Conservation (phyloP, 495 filamentous ascomycete species). For the Chaetomium tenue region DNA sequence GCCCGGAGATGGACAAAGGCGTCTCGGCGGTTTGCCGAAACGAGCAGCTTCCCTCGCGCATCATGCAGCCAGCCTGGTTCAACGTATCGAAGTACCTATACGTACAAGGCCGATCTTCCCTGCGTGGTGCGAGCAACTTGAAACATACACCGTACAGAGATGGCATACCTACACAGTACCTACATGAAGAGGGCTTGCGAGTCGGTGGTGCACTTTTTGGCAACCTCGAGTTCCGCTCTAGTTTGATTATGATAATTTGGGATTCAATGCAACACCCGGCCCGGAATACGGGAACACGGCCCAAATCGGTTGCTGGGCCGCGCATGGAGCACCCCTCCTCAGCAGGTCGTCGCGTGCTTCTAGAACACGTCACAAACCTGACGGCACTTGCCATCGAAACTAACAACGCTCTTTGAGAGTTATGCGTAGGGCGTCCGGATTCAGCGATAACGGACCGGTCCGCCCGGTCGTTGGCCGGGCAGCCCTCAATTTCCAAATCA, state of each 20-base stretch:
- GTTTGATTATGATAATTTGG: conserved; percentile 36
- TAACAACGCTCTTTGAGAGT: too few species aligned
- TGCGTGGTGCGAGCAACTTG: neutral
- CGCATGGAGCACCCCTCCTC: neutral
- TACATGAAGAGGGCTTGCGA: neutral
- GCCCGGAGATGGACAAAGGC: neutral
- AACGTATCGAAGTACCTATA: neutral
- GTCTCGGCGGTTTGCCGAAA: conserved; percentile 1
- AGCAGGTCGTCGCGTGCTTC: neutral
- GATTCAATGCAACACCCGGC: conserved; percentile 28
- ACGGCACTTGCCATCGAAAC: neutral
- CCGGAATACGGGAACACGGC: too few species aligned
- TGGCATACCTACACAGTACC: too few species aligned
- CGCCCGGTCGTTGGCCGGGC: too few species aligned
- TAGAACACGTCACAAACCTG: neutral
- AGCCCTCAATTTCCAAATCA: neutral
- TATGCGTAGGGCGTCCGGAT: too few species aligned
- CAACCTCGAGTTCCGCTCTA: neutral
- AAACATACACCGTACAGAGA: neutral
- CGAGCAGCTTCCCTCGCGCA: neutral
- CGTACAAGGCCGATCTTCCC: neutral
- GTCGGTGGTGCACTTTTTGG: neutral
- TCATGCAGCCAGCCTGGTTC: conserved; percentile 8
- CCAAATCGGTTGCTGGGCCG: neutral
- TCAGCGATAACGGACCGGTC: too few species aligned